Conservation (phyloP, 768 basidiomycete genomes). For the Boletus coccyginus region DNA sequence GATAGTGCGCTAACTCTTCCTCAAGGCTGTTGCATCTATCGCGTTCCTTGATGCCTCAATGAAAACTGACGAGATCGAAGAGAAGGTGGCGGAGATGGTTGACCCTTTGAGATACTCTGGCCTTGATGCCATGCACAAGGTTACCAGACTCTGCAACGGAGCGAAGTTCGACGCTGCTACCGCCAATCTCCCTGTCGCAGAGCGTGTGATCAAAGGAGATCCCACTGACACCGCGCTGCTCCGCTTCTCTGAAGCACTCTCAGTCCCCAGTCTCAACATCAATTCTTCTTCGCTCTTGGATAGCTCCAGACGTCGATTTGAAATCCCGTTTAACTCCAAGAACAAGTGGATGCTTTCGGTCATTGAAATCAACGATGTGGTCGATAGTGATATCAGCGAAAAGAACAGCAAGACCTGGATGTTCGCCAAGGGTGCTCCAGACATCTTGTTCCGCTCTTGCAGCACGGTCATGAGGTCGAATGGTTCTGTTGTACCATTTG, state of each 20-base stretch:
- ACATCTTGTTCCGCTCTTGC: conserved; percentile 46
- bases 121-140: conserved; percentile 33
- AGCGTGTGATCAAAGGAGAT: conserved; percentile 42
- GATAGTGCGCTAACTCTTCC: not conserved
- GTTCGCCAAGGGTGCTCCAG: conserved; percentile 59
- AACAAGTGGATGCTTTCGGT: conserved; percentile 61
- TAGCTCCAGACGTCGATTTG: conserved; percentile 29
- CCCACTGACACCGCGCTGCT: conserved; percentile 55
- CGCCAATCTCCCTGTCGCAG: conserved; percentile 25
- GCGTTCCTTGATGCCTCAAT: conserved; percentile 35
- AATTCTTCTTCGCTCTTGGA: conserved; percentile 20
- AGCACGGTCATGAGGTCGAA: conserved; percentile 31
- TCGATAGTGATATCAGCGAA: conserved; percentile 7
- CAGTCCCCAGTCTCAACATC: conserved; percentile 22
- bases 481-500: conserved; percentile 34
- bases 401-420: conserved; percentile 29
- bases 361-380: conserved; percentile 21
- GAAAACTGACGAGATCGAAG: conserved; percentile 19
- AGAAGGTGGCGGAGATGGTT: conserved; percentile 1
- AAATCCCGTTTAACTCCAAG: conserved; percentile 47
- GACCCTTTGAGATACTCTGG: conserved; percentile 20
- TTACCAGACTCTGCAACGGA: conserved; percentile 57
- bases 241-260: conserved; percentile 41
- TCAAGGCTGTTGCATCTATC: conserved; percentile 39
- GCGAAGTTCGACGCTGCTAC: conserved; percentile 45